Conservation (phyloP, 2,329 filamentous ascomycete genomes). For the Neonectria magnoliae region DNA sequence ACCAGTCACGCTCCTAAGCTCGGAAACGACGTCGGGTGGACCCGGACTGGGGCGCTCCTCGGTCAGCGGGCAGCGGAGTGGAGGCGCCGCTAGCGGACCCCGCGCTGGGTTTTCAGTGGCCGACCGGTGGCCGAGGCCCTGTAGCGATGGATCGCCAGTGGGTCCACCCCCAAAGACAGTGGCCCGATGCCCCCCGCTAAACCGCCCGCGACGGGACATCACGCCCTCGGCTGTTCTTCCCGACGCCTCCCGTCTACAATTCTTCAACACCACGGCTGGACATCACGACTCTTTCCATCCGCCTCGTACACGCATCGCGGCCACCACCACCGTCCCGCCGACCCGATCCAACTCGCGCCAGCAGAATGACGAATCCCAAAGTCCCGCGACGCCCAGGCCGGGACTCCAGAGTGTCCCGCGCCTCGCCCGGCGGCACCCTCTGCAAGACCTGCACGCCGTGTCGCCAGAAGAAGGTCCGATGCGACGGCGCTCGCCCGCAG, state of each 20-base stretch:
- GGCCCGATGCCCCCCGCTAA: conserved; percentile 6
- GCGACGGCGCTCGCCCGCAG: conserved; percentile 47
- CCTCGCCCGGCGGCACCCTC: conserved; percentile 38
- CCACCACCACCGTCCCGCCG: conserved; percentile 3
- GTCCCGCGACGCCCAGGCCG: conserved; percentile 34
- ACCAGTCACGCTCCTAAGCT: background rate
- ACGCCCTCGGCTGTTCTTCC: conserved; percentile 16
- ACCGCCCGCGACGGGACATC: conserved; percentile 7
- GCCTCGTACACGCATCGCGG: background rate
- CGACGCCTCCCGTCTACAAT: conserved; percentile 5
- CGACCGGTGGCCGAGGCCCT: background rate
- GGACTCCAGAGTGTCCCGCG: conserved; percentile 35
- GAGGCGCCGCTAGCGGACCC: conserved; percentile 7
- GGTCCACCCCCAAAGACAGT: conserved; percentile 17
- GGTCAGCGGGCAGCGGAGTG: conserved; percentile 2
- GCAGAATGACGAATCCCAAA: conserved; percentile 38
- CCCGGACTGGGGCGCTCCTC: conserved; percentile 9
- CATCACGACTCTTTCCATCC: conserved; percentile 20
- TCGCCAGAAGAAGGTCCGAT: conserved; percentile 50
- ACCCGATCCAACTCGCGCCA: conserved; percentile 10
- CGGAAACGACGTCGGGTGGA: conserved; percentile 22
- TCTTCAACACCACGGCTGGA: conserved; percentile 22
- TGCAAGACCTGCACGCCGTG: conserved; percentile 50
- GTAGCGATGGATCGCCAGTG: conserved; percentile 1
- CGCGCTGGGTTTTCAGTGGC: conserved; percentile 18